Conservation (phyloP, 2,329 filamentous ascomycete species). For the Aureobasidium sp. region DNA sequence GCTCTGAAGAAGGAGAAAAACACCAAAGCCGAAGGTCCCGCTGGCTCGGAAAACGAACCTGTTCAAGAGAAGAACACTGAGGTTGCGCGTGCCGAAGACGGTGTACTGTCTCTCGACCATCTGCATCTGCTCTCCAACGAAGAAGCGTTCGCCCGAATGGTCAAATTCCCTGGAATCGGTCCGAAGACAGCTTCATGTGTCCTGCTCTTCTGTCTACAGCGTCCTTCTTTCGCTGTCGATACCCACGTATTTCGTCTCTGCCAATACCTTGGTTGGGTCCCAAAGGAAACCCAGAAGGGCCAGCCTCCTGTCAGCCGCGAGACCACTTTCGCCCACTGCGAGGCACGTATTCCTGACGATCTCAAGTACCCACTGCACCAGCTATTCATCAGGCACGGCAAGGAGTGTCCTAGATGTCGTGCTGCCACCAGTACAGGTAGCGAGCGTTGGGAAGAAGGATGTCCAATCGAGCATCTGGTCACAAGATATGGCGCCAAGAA, state of each 20-base stretch:
- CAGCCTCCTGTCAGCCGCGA: slow-evolving; percentile 39
- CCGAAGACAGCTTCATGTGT: slow-evolving; percentile 60
- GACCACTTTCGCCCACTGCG: slow-evolving; percentile 50
- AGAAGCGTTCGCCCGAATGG: slow-evolving; percentile 49
- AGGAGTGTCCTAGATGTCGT: slow-evolving; percentile 50
- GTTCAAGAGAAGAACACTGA: slow-evolving; percentile 48
- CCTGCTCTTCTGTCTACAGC: slow-evolving; percentile 54
- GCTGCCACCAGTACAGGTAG: slow-evolving; percentile 53
- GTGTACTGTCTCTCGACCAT: slow-evolving; percentile 57
- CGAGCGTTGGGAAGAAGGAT: slow-evolving; percentile 54
- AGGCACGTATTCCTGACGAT: slow-evolving; percentile 52
- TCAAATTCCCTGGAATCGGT: slow-evolving; percentile 54
- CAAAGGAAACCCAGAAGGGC: slow-evolving; percentile 33
- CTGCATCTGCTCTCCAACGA: slow-evolving; percentile 46
- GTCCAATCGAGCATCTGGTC: slow-evolving; percentile 56
- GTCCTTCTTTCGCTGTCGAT: slow-evolving; percentile 56
- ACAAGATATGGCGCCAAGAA: slow-evolving; percentile 48
- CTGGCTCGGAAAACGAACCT: slow-evolving; percentile 37
- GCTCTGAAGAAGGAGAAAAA: slow-evolving; percentile 36
- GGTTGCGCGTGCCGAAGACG: slow-evolving; percentile 46
- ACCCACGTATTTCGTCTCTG: slow-evolving; percentile 57
- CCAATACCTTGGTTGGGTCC: slow-evolving; percentile 55
- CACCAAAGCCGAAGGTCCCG: slow-evolving; percentile 16
- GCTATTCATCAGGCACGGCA: slow-evolving; percentile 54
- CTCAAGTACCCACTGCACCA: slow-evolving; percentile 56